Evolutionary conservation across 2,329 filamentous ascomycete genomes (phyloP).

Genomic region (Myriosclerotinia curreyana): DNA sequence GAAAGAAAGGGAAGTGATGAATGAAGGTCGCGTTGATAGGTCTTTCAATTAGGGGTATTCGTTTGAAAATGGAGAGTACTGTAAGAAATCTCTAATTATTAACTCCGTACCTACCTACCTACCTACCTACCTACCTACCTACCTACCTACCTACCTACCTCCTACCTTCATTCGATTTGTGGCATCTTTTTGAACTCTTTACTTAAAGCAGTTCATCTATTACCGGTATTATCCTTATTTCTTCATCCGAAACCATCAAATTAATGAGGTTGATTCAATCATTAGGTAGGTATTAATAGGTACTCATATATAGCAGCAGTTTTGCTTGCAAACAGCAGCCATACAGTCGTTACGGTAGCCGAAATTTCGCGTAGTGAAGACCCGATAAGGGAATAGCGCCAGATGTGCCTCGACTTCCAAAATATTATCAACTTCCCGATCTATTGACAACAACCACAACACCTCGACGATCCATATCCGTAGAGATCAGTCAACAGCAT

Average conservation of each 20-base stretch:
- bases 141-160: too few relatives aligned
- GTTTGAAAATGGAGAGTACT: not conserved
- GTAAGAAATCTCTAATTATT: too few relatives aligned
- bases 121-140: too few relatives aligned
- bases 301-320: not conserved
- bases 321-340: not conserved
- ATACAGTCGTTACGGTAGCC: constrained; percentile 4
- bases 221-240: not conserved
- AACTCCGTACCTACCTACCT: too few relatives aligned
- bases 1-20: constrained; percentile 10
- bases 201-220: not conserved
- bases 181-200: not conserved
- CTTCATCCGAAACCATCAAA: not conserved
- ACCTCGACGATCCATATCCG: constrained; percentile 13
- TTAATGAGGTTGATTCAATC: not conserved
- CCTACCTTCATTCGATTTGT: not conserved
- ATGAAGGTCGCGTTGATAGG: constrained; percentile 27
- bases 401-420: constrained; percentile 21
- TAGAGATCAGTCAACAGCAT: constrained; percentile 14
- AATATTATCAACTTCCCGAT: constrained; percentile 14
- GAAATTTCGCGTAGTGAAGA: constrained; percentile 7
- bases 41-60: constrained; percentile 12
- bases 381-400: constrained; percentile 23
- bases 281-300: too few relatives aligned
- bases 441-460: constrained; percentile 12